Conservation (phyloP, 2,329 filamentous ascomycete genomes). For the Ophiostoma ulmi region DNA sequence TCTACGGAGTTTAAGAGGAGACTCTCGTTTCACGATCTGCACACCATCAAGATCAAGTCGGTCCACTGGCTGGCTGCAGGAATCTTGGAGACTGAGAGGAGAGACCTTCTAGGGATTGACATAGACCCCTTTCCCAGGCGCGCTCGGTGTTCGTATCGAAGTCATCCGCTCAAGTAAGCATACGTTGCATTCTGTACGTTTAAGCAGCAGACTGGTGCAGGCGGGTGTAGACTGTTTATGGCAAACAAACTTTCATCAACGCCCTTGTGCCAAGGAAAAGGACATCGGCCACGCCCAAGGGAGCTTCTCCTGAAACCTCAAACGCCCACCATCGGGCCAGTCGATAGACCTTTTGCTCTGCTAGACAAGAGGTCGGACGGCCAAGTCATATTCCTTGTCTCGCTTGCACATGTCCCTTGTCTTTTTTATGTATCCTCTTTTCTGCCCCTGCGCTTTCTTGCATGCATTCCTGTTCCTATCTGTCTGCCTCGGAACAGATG, state of each 20-base stretch:
- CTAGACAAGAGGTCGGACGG: neutral
- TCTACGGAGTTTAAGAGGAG: neutral
- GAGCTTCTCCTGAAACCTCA: neutral
- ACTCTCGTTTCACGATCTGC: conserved; percentile 8
- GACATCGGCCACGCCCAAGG: neutral
- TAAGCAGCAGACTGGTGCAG: neutral
- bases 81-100: neutral
- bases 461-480: neutral
- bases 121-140: neutral
- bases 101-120: conserved; percentile 1
- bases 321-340: neutral
- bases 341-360: neutral
- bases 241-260: neutral
- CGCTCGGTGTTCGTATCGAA: neutral
- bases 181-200: neutral
- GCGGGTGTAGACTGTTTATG: neutral
- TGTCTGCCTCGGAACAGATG: neutral
- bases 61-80: neutral
- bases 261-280: conserved; percentile 4
- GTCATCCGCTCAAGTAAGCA: no score
- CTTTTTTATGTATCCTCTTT: neutral
- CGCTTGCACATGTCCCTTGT: conserved; percentile 9
- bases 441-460: neutral
- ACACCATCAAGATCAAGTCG: neutral
- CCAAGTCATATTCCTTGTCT: conserved; percentile 8